These are phyloP conservation scores for Fusarium virguliforme DNA, from an alignment of 2,329 filamentous ascomycete genomes.

Conservation along the genomic window DNA sequence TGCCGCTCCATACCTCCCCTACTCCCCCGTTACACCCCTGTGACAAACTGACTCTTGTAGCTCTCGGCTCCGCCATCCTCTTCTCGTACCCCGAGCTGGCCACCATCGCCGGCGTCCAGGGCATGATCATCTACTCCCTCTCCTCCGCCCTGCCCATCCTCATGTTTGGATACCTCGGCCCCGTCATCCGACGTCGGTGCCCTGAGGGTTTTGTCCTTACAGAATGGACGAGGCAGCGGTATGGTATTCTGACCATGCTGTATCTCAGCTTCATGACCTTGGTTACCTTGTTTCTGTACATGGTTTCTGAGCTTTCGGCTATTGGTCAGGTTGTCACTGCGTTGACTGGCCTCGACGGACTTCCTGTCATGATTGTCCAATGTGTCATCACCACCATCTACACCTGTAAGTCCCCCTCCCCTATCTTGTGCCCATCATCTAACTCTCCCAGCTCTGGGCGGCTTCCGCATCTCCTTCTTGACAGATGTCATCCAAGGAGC, in stretches of 20 bases:
- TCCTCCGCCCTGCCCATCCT: slow-evolving; percentile 81
- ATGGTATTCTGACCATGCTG: slow-evolving; percentile 77
- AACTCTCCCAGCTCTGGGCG: slow-evolving; percentile 76
- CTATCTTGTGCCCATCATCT: background rate
- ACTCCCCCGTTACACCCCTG: slow-evolving; percentile 37
- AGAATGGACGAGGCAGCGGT: slow-evolving; percentile 86
- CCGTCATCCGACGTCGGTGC: slow-evolving; percentile 84
- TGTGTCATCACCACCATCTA: slow-evolving; percentile 86
- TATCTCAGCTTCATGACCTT: slow-evolving; percentile 85
- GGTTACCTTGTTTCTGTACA: slow-evolving; percentile 88
- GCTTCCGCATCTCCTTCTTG: slow-evolving; percentile 87
- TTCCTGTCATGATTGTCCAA: slow-evolving; percentile 84
- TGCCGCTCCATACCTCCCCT: slow-evolving; percentile 77
- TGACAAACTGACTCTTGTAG: slow-evolving; percentile 69
- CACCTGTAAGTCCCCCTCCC: slow-evolving; percentile 71
- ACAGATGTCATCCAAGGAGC: slow-evolving; percentile 86
- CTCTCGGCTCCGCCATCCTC: slow-evolving; percentile 86
- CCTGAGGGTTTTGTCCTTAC: slow-evolving; percentile 89
- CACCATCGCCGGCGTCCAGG: slow-evolving; percentile 84
- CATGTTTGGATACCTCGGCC: slow-evolving; percentile 81
- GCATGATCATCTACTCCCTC: slow-evolving; percentile 82
- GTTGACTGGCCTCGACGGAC: slow-evolving; percentile 80
- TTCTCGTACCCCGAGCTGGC: slow-evolving; percentile 88
- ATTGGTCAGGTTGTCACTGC: slow-evolving; percentile 84
- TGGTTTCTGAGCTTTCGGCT: slow-evolving; percentile 87